These are phyloP conservation scores for Neoboletus brunneissimus DNA, from an alignment of 768 basidiomycete genomes.

Conservation along the genomic window DNA sequence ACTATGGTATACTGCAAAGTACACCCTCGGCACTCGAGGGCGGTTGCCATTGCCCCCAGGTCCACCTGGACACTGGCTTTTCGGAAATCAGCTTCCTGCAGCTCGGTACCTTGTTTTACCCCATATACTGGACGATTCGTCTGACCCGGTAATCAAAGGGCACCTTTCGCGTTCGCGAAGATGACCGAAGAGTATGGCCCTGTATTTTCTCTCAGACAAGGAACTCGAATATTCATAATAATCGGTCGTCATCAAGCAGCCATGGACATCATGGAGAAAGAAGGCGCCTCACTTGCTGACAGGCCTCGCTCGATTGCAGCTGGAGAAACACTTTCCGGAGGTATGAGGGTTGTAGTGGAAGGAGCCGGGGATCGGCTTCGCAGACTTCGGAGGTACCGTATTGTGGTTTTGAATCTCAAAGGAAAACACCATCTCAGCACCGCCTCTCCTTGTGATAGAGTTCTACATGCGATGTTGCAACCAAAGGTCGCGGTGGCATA, in stretches of 20 bases:
- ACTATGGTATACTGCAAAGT: neutral
- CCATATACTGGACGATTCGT: neutral
- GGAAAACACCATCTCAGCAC: neutral
- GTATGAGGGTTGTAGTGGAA: slow-evolving; percentile 31
- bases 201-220: slow-evolving; percentile 52
- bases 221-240: slow-evolving; percentile 23
- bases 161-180: slow-evolving; percentile 41
- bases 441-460: slow-evolving; percentile 4
- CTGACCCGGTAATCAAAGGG: slow-evolving; percentile 4
- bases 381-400: slow-evolving; percentile 29
- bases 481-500: slow-evolving; percentile 33
- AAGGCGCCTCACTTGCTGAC: slow-evolving; percentile 34
- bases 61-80: slow-evolving; percentile 16
- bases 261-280: slow-evolving; percentile 40
- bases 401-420: neutral
- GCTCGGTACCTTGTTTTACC: neutral
- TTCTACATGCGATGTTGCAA: slow-evolving; percentile 35
- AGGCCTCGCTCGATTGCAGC: slow-evolving; percentile 37
- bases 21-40: neutral
- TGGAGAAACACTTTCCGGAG: slow-evolving; percentile 33
- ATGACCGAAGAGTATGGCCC: slow-evolving; percentile 62
- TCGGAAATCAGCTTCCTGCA: slow-evolving; percentile 11
- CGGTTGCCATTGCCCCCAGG: slow-evolving; percentile 16
- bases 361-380: slow-evolving; percentile 31
- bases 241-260: slow-evolving; percentile 33